phyloP scores from a whole-genome alignment of 2,329 filamentous ascomycete genomes.

The Botrytis fabae region DNA sequence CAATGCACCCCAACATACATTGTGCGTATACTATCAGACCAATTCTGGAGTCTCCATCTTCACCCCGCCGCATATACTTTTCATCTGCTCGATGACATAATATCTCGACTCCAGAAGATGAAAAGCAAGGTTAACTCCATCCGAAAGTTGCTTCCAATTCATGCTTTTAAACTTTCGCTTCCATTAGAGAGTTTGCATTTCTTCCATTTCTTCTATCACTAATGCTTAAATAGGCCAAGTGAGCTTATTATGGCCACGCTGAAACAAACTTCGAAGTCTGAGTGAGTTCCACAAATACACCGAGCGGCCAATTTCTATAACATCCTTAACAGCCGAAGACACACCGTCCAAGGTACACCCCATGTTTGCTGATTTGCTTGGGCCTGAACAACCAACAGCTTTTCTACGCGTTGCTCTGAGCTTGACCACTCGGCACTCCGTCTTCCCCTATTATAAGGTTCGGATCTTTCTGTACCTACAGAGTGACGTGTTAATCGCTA shows the following conservation, averaged over 20 bases:
- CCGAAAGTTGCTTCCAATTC: background rate
- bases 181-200: background rate
- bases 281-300: slow-evolving; percentile 3
- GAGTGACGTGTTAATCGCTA: slow-evolving; percentile 11
- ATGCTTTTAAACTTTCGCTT: background rate
- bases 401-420: background rate
- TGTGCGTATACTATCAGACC: background rate
- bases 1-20: background rate
- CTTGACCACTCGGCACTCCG: background rate
- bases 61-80: slow-evolving; percentile 6
- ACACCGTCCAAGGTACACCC: slow-evolving; percentile 15
- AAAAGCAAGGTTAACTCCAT: slow-evolving; percentile 6
- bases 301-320: background rate
- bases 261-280: slow-evolving; percentile 1
- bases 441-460: slow-evolving; percentile 3
- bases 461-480: background rate
- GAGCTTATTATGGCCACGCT: background rate
- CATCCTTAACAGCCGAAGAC: background rate
- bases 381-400: slow-evolving; percentile 3
- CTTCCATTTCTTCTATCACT: background rate
- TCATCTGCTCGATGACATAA: slow-evolving; percentile 17
- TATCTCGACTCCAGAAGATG: background rate
- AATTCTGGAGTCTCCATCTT: slow-evolving; percentile 14
- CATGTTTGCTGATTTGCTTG: background rate
- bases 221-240: slow-evolving; percentile 8